A percentile compares a stretch with the other conserved stretches of the same genome.
Conservation (phyloP, 371 early-diverging fungal genomes). For the Enteropsectra breve region DNA sequence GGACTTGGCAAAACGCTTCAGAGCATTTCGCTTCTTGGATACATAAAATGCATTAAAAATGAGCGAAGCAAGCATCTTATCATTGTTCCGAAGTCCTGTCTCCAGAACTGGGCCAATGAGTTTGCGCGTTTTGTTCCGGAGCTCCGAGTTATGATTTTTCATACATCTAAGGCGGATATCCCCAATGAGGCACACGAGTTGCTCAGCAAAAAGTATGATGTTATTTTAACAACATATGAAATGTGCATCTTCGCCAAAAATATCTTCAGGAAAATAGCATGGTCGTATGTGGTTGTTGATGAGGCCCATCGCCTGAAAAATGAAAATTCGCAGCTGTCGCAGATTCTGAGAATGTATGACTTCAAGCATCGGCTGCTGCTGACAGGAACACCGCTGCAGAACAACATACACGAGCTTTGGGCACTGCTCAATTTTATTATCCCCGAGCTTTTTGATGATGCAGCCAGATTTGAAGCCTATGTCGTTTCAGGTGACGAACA, state of each 20-base stretch:
- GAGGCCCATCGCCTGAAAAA: slow-evolving; percentile 99
- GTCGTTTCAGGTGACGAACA: slow-evolving; percentile 77
- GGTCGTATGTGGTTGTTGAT: slow-evolving; percentile 86
- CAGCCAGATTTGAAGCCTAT: slow-evolving; percentile 81
- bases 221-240: slow-evolving; percentile 92
- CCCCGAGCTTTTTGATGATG: slow-evolving; percentile 81
- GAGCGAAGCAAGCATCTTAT: slow-evolving; percentile 65
- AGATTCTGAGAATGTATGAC: slow-evolving; percentile 73
- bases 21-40: slow-evolving; percentile 68
- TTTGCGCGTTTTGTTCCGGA: slow-evolving; percentile 81
- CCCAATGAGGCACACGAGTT: slow-evolving; percentile 66
- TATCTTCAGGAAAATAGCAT: slow-evolving; percentile 71
- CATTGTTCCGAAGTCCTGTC: slow-evolving; percentile 87
- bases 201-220: slow-evolving; percentile 71
- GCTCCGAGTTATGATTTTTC: slow-evolving; percentile 73
- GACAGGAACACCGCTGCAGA: slow-evolving; percentile 93
- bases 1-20: slow-evolving; percentile 93
- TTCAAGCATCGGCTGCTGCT: slow-evolving; percentile 79
- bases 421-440: slow-evolving; percentile 89
- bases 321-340: slow-evolving; percentile 80
- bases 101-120: slow-evolving; percentile 89
- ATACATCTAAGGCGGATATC: slow-evolving; percentile 70
- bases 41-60: slow-evolving; percentile 40
- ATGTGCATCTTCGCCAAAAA: slow-evolving; percentile 78
- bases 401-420: slow-evolving; percentile 84